Base-by-base conservation (phyloP, 2,329 filamentous ascomycete species). In the Cladophialophora immunda region DNA sequence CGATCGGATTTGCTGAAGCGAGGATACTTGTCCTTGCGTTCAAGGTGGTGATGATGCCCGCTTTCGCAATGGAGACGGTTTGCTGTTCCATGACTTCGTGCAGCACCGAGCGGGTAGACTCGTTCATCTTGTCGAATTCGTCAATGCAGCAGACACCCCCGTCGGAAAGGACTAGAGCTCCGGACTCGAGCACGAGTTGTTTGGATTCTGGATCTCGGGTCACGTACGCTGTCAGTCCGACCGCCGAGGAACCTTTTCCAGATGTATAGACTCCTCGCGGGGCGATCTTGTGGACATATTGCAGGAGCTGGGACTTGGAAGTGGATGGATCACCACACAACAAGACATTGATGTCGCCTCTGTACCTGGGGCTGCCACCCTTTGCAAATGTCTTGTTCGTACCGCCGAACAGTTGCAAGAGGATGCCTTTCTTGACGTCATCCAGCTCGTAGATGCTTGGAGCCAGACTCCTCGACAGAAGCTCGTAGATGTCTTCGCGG, bases 341-440 rank as follows among this genome's bases (percentile, higher is more conserved):
- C 52, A 99, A 86, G 58, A 99, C 88, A 77, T 99, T 99, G 82
- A 99, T 97, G 79, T 99, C 95, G 69, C 95, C 95, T 82, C 95
- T 89, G 78, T 99, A 99, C 74, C 91, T 94, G 6, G 95, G 95
- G 75, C 92, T 97, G 65, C 94, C 95, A 64, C 95, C 95, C 80
- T 97, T 98, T 66, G 97, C 88, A 78, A 99, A 99, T 0, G 92
- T 92, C 82, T 99, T 99, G 84, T 99, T 99, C 36, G 95, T 97
- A 64, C 95, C 95, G 41, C 95, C 94, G 77, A 99, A 99, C 47
- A 99, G 87, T 76, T 99, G 95, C 3, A 99, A 88, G 11, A 99
- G 84, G 68, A 99, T 97, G 11, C 95, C 95, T 81, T 99, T 99
- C 85, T 99, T 99, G 56, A 98, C 93, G 75, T 99, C 95, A 73